Evolutionary conservation across 176 grass and related monocot genomes (phyloP).

Genomic region (Carex myosuroides): DNA sequence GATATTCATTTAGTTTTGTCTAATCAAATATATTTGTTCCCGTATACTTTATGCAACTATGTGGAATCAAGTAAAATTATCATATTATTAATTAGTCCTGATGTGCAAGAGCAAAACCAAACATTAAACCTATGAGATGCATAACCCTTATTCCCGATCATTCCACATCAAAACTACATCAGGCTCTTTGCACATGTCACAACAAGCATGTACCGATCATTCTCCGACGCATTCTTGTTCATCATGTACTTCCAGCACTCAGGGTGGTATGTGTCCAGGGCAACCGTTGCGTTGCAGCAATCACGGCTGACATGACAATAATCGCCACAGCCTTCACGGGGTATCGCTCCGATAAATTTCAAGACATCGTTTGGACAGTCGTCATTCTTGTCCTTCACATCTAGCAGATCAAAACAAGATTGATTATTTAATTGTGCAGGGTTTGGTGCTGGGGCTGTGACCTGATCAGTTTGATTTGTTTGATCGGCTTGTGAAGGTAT

Average conservation of each 20-base stretch:
- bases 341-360: not conserved
- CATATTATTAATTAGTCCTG: not conserved
- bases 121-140: not conserved
- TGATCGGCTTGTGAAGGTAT: not conserved
- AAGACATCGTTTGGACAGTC: conserved; percentile 3
- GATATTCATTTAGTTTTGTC: not conserved
- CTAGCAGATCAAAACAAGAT: not conserved
- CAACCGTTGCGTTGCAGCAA: not conserved
- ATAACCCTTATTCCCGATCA: not conserved
- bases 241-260: conserved; percentile 5
- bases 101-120: not conserved
- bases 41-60: not conserved
- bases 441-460: not conserved
- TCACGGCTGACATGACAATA: not conserved
- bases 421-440: not conserved
- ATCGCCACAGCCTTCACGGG: not conserved
- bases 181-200: conserved; percentile 7
- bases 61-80: not conserved
- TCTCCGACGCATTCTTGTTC: not conserved
- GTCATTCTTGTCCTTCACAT: not conserved
- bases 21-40: not conserved
- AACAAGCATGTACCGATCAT: conserved; percentile 2
- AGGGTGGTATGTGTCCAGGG: not conserved
- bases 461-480: not conserved
- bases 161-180: not conserved